A percentile compares a stretch with the other conserved stretches of the same genome.
These are phyloP conservation scores for Camellia granthamiana DNA, from an alignment of 148 eudicot genomes.

Conservation along the genomic window DNA sequence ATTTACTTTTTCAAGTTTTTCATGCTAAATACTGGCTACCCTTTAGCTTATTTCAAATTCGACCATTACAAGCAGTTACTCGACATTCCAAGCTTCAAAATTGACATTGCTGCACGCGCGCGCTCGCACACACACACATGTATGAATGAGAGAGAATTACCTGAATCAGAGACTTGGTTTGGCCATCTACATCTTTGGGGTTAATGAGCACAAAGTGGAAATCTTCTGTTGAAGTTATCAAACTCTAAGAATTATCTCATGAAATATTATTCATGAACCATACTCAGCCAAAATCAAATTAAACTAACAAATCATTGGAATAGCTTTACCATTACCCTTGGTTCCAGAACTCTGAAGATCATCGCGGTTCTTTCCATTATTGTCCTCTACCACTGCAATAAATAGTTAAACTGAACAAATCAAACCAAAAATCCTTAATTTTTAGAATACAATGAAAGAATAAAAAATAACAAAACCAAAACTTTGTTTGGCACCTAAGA, in stretches of 20 bases:
- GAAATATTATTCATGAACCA: background rate
- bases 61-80: background rate
- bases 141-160: constrained; percentile 26
- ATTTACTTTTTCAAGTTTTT: background rate
- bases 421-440: background rate
- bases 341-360: constrained; percentile 13
- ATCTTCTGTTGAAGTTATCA: constrained; percentile 26
- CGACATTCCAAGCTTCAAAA: background rate
- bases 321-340: constrained; percentile 27
- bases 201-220: constrained; percentile 53
- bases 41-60: background rate
- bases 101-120: background rate
- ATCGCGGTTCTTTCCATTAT: constrained; percentile 7
- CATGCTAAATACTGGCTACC: background rate
- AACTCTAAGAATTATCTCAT: background rate
- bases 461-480: background rate
- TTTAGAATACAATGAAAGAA: background rate
- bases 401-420: constrained; percentile 4
- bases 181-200: constrained; percentile 63
- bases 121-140: no score
- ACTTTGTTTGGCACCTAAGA: background rate
- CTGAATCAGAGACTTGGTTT: constrained; percentile 58
- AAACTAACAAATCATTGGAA: background rate
- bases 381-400: constrained; percentile 37
- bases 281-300: background rate